A percentile compares a stretch with the other conserved stretches of the same genome.
phyloP scores from a whole-genome alignment of 2,329 filamentous ascomycete genomes.

The Pyrenochaeta sp. region DNA sequence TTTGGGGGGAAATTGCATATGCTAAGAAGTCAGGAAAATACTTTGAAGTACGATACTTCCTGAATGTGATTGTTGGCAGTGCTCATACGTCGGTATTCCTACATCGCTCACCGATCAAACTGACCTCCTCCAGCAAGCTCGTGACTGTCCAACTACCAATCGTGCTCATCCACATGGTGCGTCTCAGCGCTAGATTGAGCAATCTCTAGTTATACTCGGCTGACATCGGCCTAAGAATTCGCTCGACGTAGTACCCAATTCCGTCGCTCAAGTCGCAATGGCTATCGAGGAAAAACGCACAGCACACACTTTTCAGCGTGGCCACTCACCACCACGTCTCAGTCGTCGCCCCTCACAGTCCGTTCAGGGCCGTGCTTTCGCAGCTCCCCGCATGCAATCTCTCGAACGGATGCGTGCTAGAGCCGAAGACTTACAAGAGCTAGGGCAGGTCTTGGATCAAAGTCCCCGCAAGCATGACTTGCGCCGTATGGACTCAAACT shows the following conservation, averaged over 20 bases:
- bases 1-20: background rate
- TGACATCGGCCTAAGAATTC: constrained; percentile 53
- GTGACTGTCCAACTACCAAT: constrained; percentile 64
- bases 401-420: constrained; percentile 56
- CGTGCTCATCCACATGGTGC: constrained; percentile 63
- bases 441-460: constrained; percentile 53
- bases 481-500: constrained; percentile 35
- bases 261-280: constrained; percentile 63
- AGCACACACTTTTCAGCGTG: constrained; percentile 27
- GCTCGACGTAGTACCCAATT: constrained; percentile 64
- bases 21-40: constrained; percentile 56
- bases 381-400: constrained; percentile 61
- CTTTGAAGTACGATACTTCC: constrained; percentile 65
- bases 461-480: constrained; percentile 55
- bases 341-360: constrained; percentile 49
- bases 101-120: constrained; percentile 2
- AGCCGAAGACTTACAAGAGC: constrained; percentile 51
- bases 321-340: constrained; percentile 37
- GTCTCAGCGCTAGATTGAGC: background rate
- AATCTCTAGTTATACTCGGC: background rate
- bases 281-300: constrained; percentile 62
- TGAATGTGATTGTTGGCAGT: constrained; percentile 59
- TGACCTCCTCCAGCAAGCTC: constrained; percentile 52
- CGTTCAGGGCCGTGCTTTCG: constrained; percentile 62
- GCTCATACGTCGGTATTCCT: constrained; percentile 51